phyloP scores from a whole-genome alignment of 768 basidiomycete genomes.

The Lyophyllum shimeji region DNA sequence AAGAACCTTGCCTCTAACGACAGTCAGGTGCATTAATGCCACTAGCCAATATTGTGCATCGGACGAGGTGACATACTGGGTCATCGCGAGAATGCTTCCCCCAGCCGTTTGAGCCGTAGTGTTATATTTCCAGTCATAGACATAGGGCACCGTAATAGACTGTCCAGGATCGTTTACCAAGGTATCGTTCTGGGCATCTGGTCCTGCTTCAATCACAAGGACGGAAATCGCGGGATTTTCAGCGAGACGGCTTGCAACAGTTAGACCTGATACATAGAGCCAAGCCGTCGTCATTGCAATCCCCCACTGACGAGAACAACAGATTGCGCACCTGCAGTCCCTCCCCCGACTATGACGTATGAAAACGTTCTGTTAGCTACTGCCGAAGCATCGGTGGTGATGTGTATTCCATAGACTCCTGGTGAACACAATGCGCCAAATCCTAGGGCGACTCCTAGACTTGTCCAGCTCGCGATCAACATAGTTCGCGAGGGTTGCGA shows the following conservation, averaged over 20 bases:
- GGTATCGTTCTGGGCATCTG: slow-evolving; percentile 13
- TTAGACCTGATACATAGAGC: slow-evolving; percentile 3
- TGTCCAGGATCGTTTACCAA: slow-evolving; percentile 15
- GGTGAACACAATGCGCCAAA: not conserved
- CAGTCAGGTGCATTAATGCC: not conserved
- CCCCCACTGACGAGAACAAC: not conserved
- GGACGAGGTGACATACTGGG: slow-evolving; percentile 3
- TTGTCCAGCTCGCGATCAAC: not conserved
- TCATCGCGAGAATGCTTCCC: slow-evolving; percentile 5
- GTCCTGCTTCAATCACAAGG: slow-evolving; percentile 17
- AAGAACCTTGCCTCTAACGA: slow-evolving; percentile 14
- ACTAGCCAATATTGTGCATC: not conserved
- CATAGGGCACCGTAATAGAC: not conserved
- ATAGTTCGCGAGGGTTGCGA: not conserved
- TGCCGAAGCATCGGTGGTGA: slow-evolving; percentile 9
- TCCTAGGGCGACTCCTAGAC: not conserved
- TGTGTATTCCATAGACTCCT: slow-evolving; percentile 6
- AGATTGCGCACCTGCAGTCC: slow-evolving; percentile 11
- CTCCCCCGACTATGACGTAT: slow-evolving; percentile 14
- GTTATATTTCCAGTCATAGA: slow-evolving; percentile 14
- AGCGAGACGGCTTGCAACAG: slow-evolving; percentile 15
- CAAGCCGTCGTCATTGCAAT: not conserved
- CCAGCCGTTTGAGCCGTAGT: slow-evolving; percentile 13
- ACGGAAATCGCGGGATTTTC: slow-evolving; percentile 4
- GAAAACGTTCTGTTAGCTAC: slow-evolving; percentile 10